Base-by-base conservation (phyloP, 2,329 filamentous ascomycete genomes). In the Gnomoniopsis sp. region DNA sequence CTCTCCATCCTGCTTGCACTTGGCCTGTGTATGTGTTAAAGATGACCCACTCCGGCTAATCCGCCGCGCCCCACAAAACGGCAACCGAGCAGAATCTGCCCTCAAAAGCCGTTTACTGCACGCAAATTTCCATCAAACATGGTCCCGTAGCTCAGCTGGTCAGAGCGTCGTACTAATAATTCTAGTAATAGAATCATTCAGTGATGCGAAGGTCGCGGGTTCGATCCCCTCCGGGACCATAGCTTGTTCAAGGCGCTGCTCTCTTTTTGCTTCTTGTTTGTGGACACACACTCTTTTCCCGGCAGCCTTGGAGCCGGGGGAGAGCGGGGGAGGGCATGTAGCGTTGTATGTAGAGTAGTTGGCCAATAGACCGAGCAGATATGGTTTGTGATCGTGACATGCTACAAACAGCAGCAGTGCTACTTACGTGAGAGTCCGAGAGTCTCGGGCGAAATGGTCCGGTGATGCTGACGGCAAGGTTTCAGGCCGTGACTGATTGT, bases 81-180 rank as follows among this genome's bases (percentile, higher is more conserved):
- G 15, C 11, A 17, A 43, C 15, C 15, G 6, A n/a, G 52, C 52
- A 48, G 23, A 54, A 3, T 48, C n/a, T 47, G 53, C 34, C 17
- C 3, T 44, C 21, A 49, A 41, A 21, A 34, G 6, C 4, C 14
- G 3, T 14, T 6, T 15, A 3, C 21, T 1, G 30, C 1, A 2
- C 2, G 8, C 2, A n/a, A 12, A n/a, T 3, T 3, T 33, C 8
- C 54, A 57, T 21, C 38, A 36, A 38, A 41, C 48, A 34, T 26
- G 57, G 57, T 59, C 57, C 57, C 57, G 57, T 59, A 59, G 57
- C 57, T 59, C 57, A 59, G 52, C 38, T 59, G 57, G 57, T 59
- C 43, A 59, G 57, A 59, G 57, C 57, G 57, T 59, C 47, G 57
- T 59, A 59, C 57, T 59, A 59, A 59, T 59, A 59, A 34, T 43